Evolutionary conservation across 2,329 filamentous ascomycete genomes (phyloP).

Genomic region (Xylariaceae sp.): DNA sequence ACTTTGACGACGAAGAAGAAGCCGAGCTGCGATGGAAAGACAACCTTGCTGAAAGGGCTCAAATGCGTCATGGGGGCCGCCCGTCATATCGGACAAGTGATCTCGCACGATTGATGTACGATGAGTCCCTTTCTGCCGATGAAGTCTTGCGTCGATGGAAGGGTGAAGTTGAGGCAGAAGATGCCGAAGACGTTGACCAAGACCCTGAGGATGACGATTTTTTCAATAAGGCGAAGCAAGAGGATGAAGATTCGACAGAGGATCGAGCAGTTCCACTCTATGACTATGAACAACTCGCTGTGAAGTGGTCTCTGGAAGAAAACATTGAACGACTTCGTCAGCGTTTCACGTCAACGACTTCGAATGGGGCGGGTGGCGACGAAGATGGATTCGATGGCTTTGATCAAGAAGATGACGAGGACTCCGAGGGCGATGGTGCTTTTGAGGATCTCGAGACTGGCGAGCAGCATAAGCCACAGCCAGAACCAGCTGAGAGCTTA

Average conservation of each 20-base stretch:
- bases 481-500: slow-evolving; percentile 49
- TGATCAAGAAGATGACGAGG: slow-evolving; percentile 48
- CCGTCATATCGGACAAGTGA: slow-evolving; percentile 75
- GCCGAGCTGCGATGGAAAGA: slow-evolving; percentile 81
- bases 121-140: slow-evolving; percentile 68
- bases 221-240: slow-evolving; percentile 61
- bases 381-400: slow-evolving; percentile 49
- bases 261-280: slow-evolving; percentile 75
- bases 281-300: slow-evolving; percentile 75
- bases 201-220: slow-evolving; percentile 58
- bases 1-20: slow-evolving; percentile 61
- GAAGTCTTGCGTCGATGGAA: slow-evolving; percentile 79
- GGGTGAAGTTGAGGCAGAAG: slow-evolving; percentile 56
- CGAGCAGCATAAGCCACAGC: slow-evolving; percentile 49
- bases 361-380: slow-evolving; percentile 51
- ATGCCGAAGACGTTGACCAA: slow-evolving; percentile 58
- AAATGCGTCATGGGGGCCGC: slow-evolving; percentile 63
- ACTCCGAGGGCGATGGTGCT: slow-evolving; percentile 58
- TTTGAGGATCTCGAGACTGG: slow-evolving; percentile 84
- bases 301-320: slow-evolving; percentile 79
- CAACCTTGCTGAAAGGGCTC: slow-evolving; percentile 73
- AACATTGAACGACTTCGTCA: slow-evolving; percentile 70
- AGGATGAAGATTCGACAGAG: slow-evolving; percentile 67
- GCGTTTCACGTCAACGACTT: slow-evolving; percentile 69
- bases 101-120: slow-evolving; percentile 84